phyloP scores from a whole-genome alignment of 164 flowering plant genomes.

The Brasenia schreberi region DNA sequence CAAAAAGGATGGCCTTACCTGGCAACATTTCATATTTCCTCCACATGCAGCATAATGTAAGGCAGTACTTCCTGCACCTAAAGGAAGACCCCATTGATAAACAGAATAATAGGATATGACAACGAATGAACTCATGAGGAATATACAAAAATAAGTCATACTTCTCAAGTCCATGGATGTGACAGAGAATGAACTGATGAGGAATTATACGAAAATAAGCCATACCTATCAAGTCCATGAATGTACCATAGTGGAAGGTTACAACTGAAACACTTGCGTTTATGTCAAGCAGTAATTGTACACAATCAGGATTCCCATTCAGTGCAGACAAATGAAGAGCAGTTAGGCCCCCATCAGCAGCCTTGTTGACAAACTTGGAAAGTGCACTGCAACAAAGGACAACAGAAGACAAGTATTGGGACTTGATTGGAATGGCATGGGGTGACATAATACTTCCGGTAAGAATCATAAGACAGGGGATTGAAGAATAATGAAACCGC shows the following conservation, averaged over 20 bases:
- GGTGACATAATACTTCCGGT: not conserved
- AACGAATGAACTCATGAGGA: constrained; percentile 1
- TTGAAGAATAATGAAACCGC: no score
- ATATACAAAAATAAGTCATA: constrained; percentile 1
- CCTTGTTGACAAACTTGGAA: constrained; percentile 77
- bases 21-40: constrained; percentile 92
- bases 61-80: constrained; percentile 98
- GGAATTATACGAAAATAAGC: not conserved
- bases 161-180: not conserved
- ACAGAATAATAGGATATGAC: not conserved
- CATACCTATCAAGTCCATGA: constrained; percentile 91
- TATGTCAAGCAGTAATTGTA: constrained; percentile 78
- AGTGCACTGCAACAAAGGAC: constrained; percentile 49
- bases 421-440: not conserved
- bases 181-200: not conserved
- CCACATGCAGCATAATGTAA: constrained; percentile 98
- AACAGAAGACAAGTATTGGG: not conserved
- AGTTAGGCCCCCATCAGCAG: constrained; percentile 91
- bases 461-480: no score
- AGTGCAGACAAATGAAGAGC: constrained; percentile 96
- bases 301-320: constrained; percentile 87
- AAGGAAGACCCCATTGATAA: constrained; percentile 1
- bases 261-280: constrained; percentile 71
- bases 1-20: constrained; percentile 29
- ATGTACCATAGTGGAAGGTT: constrained; percentile 83